These are phyloP conservation scores for Podochytrium sp. DNA, from an alignment of 192 early-diverging fungal species.

Conservation along the genomic window DNA sequence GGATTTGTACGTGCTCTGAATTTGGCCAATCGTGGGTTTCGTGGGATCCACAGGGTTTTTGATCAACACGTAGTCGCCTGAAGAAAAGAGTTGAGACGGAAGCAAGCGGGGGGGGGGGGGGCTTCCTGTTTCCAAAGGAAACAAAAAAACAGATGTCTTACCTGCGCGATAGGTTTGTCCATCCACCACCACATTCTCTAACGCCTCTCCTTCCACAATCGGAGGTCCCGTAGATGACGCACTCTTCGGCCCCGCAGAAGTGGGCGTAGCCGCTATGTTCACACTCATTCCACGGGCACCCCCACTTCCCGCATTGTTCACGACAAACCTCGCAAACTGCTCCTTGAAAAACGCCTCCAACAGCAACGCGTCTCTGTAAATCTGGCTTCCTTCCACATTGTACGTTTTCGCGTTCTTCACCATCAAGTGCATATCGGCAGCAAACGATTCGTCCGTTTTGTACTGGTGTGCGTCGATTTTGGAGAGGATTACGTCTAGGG, in stretches of 20 bases:
- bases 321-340: conserved; percentile 61
- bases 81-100: background rate
- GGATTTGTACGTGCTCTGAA: conserved; percentile 49
- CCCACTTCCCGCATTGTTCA: conserved; percentile 28
- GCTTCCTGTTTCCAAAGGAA: background rate
- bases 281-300: background rate
- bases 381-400: conserved; percentile 84
- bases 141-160: too few species aligned
- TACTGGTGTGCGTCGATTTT: conserved; percentile 56
- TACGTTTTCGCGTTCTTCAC: conserved; percentile 89
- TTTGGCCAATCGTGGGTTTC: conserved; percentile 68
- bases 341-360: conserved; percentile 51
- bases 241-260: background rate
- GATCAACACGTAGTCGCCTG: conserved; percentile 71
- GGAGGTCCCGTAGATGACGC: background rate
- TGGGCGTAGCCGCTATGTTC: too few species aligned
- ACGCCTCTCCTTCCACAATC: conserved; percentile 15
- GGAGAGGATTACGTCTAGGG: conserved; percentile 77
- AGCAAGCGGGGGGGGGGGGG: background rate
- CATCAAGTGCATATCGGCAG: conserved; percentile 78
- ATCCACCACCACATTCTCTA: conserved; percentile 18
- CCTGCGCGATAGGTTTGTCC: conserved; percentile 16
- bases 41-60: conserved; percentile 55
- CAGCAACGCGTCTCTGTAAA: conserved; percentile 74
- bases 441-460: conserved; percentile 68